Base-by-base conservation (phyloP, 345 rosid genomes). In the Carallia brachiata region DNA sequence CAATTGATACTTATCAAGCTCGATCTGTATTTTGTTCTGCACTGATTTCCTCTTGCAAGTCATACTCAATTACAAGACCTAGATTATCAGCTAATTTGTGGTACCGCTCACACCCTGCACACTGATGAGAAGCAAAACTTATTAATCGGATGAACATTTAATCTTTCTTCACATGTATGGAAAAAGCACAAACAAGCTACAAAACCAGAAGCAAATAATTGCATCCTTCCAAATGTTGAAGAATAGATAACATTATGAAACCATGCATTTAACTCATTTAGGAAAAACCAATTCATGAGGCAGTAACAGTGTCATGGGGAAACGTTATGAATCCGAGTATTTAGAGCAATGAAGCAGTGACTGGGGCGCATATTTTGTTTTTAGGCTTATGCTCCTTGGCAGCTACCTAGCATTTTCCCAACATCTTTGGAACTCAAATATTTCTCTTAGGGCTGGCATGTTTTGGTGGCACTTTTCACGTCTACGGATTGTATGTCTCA, bases 31-130 rank as follows among this genome's bases (percentile, higher is more conserved):
- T 74, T 59, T 53, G 50, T 77, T 82, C 85, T 57, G 55, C 77
- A 44, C 28, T 58, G 23, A 47, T 75, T 74, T 86, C 89, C 63
- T 89, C 83, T 28, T 82, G 80, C 66, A 95, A 84, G 74, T 89
- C 93, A 75, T 87, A 88, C 83, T 95, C 97, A 70, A 87, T 81
- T 39, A 91, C 75, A 71, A 88, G 92, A 70, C 97, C 93, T 66
- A 92, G 97, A 80, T 92, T 95, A 81, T 95, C 99, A 17, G 82
- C 94, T 63, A 92, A 78, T 73, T 92, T 92, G 82, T 90, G 97
- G 85, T 92, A 87, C 77, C n/a, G 76, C 28, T 87, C 87, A 79
- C 99, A 90, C 52, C 97, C 96, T 78, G 81, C 99, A 79, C 99
- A 89, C 97, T 89, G 82, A 84, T 32, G 70, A 79, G 67, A 73